Evolutionary conservation across 306 rosid genomes (phyloP), one percentile per base, ranked within the genome.

Genomic region (Inga oerstediana): DNA sequence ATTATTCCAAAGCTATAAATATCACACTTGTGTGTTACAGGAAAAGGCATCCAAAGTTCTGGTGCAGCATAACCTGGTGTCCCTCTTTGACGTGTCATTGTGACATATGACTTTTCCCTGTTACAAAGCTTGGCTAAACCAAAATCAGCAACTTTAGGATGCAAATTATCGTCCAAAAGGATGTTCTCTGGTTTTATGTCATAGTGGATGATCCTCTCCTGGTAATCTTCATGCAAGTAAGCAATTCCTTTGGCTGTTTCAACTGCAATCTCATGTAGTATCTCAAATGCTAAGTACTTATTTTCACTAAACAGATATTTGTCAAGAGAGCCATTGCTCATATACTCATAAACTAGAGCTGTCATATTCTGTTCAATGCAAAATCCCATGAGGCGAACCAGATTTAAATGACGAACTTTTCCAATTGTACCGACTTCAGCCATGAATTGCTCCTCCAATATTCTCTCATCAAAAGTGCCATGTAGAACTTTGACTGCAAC

Each of bases 11-110:
- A 87, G 64, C 90, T 87, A 9, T 67, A 87, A 10, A 87, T 86
- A 70, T 87, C 90, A 4, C 90, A 87, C 84, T 84, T 87, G 34
- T 87, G 80, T 4, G 88, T 84, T 19, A 81, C 48, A 0, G 77
- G 88, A 78, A 74, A 87, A 46, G 87, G 85, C 79, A 69, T 68
- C 86, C 87, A 69, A 41, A 87, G 80, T 66, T 87, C 90, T 4
- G 86, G 88, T 3, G 90, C 88, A 2, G 86, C 78, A 64, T 87
- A 87, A n/a, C 90, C 90, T 0, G 80, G 86, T 3, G 88, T 87
- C 17, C 90, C 90, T 48, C 88, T 79, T 5, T 77, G 74, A 80
- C 84, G 86, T 4, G 82, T 81, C 84, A 84, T 74, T 0, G 84
- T 45, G 30, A 84, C 43, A 41, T 75, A 86, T 8, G 84, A 81